Evolutionary conservation across 371 early-diverging fungal species (phyloP), one percentile per base, ranked within the genome.

Genomic region (Mucor lusitanicus): DNA sequence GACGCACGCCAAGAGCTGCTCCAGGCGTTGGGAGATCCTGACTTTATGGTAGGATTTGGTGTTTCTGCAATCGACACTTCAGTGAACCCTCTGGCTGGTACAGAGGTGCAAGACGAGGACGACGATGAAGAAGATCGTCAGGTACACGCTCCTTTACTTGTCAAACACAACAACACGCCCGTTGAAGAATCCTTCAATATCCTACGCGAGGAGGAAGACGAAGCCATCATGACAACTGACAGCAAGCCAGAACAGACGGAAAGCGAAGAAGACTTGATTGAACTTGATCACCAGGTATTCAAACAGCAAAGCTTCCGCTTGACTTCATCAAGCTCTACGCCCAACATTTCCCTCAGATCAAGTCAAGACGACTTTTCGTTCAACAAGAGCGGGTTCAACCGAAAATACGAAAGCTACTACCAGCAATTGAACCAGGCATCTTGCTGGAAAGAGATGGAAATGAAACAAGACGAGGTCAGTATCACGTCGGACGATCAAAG

Each of bases 1-100:
- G 73, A 80, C 48, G 72, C 77, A 42, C 73, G 80, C 23, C 77
- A 73, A 37, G 77, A 72, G 58, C 35, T 80, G 40, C 63, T 77
- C 9, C 69, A 73, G 33, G 68, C 69, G 6, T 54, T 73, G n/a
- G 69, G 65, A 2, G 69, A 70, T 37, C 67, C 74, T 17, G 64
- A 67, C 21, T 40, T 69, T 11, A 69, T 70, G 63, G 55, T 54
- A 12, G 48, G 64, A 5, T 69, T 73, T 58, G 64, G 62, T 28
- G 27, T 60, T 23, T 17, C 55, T 6, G 40, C 42, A n/a, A 53
- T 33, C 15, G 30, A 59, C 21, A 15, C 37, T 11, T 50, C 50
- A 46, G 5, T 32, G 28, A 23, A 44, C 17, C 56, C 61, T 55
- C 67, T 67, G 68, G 32, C 68, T 56, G 68, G 68, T 21, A 48